Evolutionary conservation across 768 basidiomycete species (phyloP), one percentile per base, ranked within the genome.

Genomic region (Agrocybe pediades): DNA sequence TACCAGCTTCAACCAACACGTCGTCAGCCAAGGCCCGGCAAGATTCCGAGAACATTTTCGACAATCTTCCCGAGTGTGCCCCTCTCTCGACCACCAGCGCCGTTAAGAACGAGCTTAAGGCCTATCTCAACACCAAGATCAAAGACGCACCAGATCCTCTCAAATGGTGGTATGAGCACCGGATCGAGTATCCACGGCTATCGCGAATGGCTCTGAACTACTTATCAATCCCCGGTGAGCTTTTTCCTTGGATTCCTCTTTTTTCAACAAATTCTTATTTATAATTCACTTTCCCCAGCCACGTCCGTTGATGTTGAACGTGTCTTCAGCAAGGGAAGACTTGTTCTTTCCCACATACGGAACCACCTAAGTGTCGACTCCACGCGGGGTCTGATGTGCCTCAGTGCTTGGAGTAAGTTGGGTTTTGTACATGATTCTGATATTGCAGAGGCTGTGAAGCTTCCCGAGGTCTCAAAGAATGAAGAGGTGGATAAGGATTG

Each of bases 41-140:
- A 7, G 29, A 30, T 30, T 30, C n/a, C n/a, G n/a, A n/a, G n/a
- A 68, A 69, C 55, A 63, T 67, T 0, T 69, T 66, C 44, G 63
- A 68, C 49, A 33, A 61, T n/a, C 55, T 70, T 17, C 52, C 62
- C 5, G 54, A 57, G 0, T 60, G 63, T 8, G 45, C 49, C 6
- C 29, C n/a, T n/a, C 29, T 15, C 65, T 57, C 11, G 44, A 52
- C 13, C 27, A 41, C 2, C 17, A 33, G 1, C 50, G 50, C 4
- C 19, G 60, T 2, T 39, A 41, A 2, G 63, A n/a, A 62, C 36
- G 55, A 63, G 68, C 41, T 62, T 53, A 9, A 63, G 30, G 0
- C 55, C 44, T 54, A 45, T 44, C 45, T 65, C 51, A 33, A 24
- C 29, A 4, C 44, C 1, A n/a, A 74, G 49, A 41, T 71, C 60